Base-by-base conservation (phyloP, 2,329 filamentous ascomycete genomes). In the Harringtonia lauricola region DNA sequence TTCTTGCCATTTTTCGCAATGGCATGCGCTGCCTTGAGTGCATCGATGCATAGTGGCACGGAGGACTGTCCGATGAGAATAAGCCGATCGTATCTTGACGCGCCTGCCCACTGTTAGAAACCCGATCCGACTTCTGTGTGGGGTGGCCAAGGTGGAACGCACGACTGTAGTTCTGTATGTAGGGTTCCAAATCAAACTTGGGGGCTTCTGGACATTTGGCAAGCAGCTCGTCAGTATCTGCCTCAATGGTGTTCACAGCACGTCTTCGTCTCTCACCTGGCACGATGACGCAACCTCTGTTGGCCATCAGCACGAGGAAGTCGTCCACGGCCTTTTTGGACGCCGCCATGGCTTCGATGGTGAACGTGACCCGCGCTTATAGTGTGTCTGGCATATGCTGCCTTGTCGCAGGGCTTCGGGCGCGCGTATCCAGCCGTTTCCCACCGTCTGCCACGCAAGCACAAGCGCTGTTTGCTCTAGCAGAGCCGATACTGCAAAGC, bases 131-230 rank as follows among this genome's bases (percentile, higher is more conserved):
- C 12, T 8, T 2, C 10, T 6, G 12, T 2, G 4, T n/a, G 17
- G 8, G 8, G 6, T n/a, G n/a, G n/a, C n/a, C n/a, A n/a, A n/a
- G n/a, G n/a, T n/a, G 4, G 18, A 10, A 29, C 66, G 37, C 64
- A 89, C 89, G 87, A 59, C 70, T 73, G 63, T 96, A 98, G 58
- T 95, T 94, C 52, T 82, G 74, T 40, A 95, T 83, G 62, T 95
- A 96, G 31, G 83, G 77, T 48, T 95, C 87, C 35, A 98, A 74
- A 55, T 96, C 92, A 53, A 96, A 82, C 58, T 90, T 95, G 10
- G 90, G 89, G 8, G 76, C 64, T 39, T 87, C 86, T 90, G 42
- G 15, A n/a, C n/a, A 8, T 3, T 2, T 8, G 1, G 13, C 19
- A 31, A 15, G 15, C n/a, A 19, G 8, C 15, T 7, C 18, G 21